Evolutionary conservation across 2,329 filamentous ascomycete species (phyloP).

Genomic region (Penicillium janthinellum): DNA sequence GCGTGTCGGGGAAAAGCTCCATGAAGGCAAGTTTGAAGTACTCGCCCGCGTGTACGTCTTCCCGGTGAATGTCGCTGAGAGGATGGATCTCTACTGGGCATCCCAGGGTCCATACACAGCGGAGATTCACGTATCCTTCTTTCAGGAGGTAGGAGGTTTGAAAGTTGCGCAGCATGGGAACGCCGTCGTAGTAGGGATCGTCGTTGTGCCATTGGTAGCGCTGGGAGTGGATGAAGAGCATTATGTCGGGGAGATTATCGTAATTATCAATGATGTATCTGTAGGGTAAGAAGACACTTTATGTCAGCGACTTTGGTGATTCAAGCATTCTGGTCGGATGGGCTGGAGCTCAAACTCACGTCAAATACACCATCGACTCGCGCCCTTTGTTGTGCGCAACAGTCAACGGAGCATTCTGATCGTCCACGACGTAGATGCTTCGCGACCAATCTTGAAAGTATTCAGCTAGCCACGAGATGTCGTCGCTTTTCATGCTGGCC

Average conservation of each 20-base stretch:
- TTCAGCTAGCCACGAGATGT: conserved; percentile 44
- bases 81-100: conserved; percentile 56
- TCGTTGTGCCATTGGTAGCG: conserved; percentile 54
- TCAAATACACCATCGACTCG: conserved; percentile 49
- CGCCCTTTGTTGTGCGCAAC: conserved; percentile 50
- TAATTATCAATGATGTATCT: conserved; percentile 50
- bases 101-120: conserved; percentile 56
- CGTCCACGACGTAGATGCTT: conserved; percentile 59
- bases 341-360: conserved; percentile 31
- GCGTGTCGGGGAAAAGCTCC: conserved; percentile 48
- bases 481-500: conserved; percentile 43
- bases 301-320: not conserved
- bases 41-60: conserved; percentile 51
- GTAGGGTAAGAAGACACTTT: not conserved
- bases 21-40: conserved; percentile 54
- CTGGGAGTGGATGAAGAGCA: conserved; percentile 45
- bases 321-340: not conserved
- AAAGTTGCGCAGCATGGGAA: conserved; percentile 52
- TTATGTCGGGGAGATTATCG: conserved; percentile 42
- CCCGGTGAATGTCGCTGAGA: conserved; percentile 43
- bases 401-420: conserved; percentile 50
- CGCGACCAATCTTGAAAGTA: conserved; percentile 52
- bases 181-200: conserved; percentile 54
- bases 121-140: conserved; percentile 57
- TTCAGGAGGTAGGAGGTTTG: conserved; percentile 52